Conservation (phyloP, 2,329 filamentous ascomycete genomes). For the Stylonectria norvegica region DNA sequence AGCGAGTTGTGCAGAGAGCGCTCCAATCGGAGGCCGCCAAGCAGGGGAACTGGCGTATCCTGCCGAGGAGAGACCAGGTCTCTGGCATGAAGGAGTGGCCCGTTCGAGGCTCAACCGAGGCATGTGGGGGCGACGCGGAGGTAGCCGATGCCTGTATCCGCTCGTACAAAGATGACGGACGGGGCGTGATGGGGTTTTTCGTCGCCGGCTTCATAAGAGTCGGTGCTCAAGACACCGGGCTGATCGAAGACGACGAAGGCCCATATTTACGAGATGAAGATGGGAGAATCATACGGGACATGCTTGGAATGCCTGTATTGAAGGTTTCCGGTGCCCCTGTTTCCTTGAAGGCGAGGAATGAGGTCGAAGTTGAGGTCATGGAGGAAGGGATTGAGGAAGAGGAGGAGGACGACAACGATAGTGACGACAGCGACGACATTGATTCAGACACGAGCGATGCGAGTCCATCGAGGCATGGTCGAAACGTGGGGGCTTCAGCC, state of each 20-base stretch:
- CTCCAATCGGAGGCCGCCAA: conserved; percentile 65
- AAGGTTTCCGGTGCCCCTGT: conserved; percentile 34
- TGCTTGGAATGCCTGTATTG: conserved; percentile 37
- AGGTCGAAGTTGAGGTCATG: conserved; percentile 12
- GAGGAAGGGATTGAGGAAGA: conserved; percentile 24
- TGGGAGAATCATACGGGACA: conserved; percentile 48
- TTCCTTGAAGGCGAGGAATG: conserved; percentile 19
- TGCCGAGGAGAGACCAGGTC: conserved; percentile 69
- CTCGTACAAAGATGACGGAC: conserved; percentile 74
- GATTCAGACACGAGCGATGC: conserved; percentile 8
- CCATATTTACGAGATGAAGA: conserved; percentile 54
- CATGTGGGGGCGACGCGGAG: conserved; percentile 46
- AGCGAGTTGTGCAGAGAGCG: conserved; percentile 72
- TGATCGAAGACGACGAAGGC: conserved; percentile 34
- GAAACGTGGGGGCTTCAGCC: conserved; percentile 13
- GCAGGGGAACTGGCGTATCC: conserved; percentile 71
- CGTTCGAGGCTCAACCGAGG: conserved; percentile 56
- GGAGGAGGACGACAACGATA: conserved; percentile 19
- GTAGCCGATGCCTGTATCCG: conserved; percentile 75
- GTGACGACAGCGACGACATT: conserved; percentile 10
- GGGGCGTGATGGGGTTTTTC: conserved; percentile 93
- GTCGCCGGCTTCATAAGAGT: conserved; percentile 72
- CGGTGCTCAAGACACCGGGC: conserved; percentile 15
- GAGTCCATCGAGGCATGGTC: conserved; percentile 12
- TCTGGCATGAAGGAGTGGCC: conserved; percentile 73